phyloP scores from a whole-genome alignment of 805 yeast species.

The Priceomyces medius region DNA sequence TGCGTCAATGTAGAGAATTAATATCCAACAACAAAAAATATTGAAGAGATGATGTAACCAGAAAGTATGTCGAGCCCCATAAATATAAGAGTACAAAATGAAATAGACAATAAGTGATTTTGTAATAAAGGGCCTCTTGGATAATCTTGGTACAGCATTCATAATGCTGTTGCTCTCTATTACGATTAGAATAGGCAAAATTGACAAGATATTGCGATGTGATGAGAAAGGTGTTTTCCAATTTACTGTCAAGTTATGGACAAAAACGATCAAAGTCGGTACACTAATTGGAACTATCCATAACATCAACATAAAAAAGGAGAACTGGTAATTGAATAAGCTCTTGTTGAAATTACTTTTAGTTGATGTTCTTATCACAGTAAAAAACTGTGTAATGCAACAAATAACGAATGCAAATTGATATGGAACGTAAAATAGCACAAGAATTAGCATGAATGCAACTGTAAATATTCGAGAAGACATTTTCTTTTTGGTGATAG shows the following conservation, averaged over 20 bases:
- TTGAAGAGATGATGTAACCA: conserved; percentile 81
- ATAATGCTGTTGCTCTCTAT: conserved; percentile 56
- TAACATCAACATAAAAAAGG: conserved; percentile 64
- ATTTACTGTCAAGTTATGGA: conserved; percentile 70
- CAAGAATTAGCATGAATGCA: conserved; percentile 39
- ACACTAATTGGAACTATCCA: conserved; percentile 78
- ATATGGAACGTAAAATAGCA: conserved; percentile 70
- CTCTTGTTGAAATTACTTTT: conserved; percentile 13
- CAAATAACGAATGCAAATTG: conserved; percentile 73
- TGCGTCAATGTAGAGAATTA: conserved; percentile 14
- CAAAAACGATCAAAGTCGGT: conserved; percentile 77
- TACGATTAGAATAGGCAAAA: conserved; percentile 66
- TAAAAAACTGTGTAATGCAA: conserved; percentile 55
- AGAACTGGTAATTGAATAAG: conserved; percentile 57
- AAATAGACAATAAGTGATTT: conserved; percentile 46
- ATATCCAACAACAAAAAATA: conserved; percentile 55
- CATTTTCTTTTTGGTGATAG: not conserved
- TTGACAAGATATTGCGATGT: conserved; percentile 78
- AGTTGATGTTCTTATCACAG: conserved; percentile 39
- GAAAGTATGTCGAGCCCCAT: conserved; percentile 79
- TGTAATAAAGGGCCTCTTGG: conserved; percentile 12
- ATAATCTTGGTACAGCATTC: conserved; percentile 41
- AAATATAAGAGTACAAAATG: conserved; percentile 60
- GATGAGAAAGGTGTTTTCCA: conserved; percentile 87
- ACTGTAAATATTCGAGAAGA: conserved; percentile 28